Percentiles rank a stretch among this genome's conserved stretches.
phyloP scores from a whole-genome alignment of 1,284 basidiomycete species.

The Irpex rosettiformis region DNA sequence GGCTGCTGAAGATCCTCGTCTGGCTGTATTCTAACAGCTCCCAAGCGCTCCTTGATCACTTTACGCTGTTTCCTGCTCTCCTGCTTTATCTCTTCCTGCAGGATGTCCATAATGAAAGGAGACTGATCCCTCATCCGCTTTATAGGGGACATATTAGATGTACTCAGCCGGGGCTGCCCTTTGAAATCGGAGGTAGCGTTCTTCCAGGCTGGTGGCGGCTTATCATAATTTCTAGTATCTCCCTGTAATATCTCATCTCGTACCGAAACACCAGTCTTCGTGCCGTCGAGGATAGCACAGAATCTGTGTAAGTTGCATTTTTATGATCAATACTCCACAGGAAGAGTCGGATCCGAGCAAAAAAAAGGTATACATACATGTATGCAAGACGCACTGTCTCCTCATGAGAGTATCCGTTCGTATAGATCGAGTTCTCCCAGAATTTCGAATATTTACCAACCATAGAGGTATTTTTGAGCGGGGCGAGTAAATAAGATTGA shows the following conservation, averaged over 20 bases:
- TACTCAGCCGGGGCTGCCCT: neutral
- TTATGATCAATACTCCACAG: neutral
- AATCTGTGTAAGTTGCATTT: constrained; percentile 39
- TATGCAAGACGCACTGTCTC: constrained; percentile 54
- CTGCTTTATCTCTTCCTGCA: constrained; percentile 28
- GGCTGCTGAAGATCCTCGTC: constrained; percentile 37
- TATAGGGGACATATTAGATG: constrained; percentile 7
- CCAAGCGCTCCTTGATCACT: constrained; percentile 19
- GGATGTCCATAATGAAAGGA: constrained; percentile 49
- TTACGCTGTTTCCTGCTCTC: constrained; percentile 20
- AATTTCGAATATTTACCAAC: constrained; percentile 57
- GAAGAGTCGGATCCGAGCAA: neutral
- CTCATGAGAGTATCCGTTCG: constrained; percentile 42
- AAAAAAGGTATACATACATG: constrained; percentile 41
- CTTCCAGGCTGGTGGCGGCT: constrained; percentile 33
- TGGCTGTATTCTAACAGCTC: neutral
- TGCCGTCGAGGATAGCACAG: constrained; percentile 54
- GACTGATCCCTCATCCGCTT: constrained; percentile 19
- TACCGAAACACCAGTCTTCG: constrained; percentile 56
- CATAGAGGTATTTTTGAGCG: constrained; percentile 39
- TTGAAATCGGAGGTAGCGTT: constrained; percentile 22
- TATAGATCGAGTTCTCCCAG: constrained; percentile 53
- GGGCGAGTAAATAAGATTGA: constrained; percentile 47
- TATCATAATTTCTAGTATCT: constrained; percentile 17
- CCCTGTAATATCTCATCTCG: constrained; percentile 26